phyloP scores from a whole-genome alignment of 805 yeast genomes.

The Wickerhamiella lipophila region DNA sequence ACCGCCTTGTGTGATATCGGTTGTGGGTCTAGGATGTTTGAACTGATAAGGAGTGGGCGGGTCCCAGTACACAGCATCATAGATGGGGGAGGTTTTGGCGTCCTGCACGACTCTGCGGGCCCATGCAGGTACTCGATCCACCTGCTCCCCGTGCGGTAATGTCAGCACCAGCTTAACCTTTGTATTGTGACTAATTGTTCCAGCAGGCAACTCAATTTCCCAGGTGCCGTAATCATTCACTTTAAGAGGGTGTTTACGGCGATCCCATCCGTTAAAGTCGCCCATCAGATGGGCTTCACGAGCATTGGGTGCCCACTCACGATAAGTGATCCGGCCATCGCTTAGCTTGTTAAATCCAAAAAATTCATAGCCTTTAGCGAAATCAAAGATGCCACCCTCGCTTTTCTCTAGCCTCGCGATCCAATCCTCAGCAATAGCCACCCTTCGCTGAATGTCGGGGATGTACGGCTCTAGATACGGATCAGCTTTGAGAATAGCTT shows the following conservation, averaged over 20 bases:
- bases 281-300: conserved; percentile 65
- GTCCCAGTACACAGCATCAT: conserved; percentile 91
- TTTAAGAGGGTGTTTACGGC: conserved; percentile 42
- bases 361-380: conserved; percentile 62
- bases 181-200: conserved; percentile 69
- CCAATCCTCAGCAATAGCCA: conserved; percentile 56
- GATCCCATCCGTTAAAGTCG: conserved; percentile 80
- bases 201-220: conserved; percentile 45
- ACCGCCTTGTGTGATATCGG: conserved; percentile 27
- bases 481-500: conserved; percentile 49
- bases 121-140: conserved; percentile 87
- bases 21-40: conserved; percentile 54
- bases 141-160: conserved; percentile 50
- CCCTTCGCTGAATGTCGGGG: conserved; percentile 54
- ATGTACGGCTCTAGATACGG: conserved; percentile 79
- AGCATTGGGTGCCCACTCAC: conserved; percentile 91
- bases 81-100: conserved; percentile 35
- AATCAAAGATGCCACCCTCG: conserved; percentile 54
- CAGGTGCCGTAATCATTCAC: conserved; percentile 61
- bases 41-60: conserved; percentile 50
- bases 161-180: conserved; percentile 52
- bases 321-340: conserved; percentile 45
- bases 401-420: conserved; percentile 37
- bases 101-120: conserved; percentile 63
- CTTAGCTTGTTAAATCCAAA: conserved; percentile 61